These are phyloP conservation scores for Alternaria dauci DNA, from an alignment of 2,329 filamentous ascomycete genomes.

Conservation along the genomic window DNA sequence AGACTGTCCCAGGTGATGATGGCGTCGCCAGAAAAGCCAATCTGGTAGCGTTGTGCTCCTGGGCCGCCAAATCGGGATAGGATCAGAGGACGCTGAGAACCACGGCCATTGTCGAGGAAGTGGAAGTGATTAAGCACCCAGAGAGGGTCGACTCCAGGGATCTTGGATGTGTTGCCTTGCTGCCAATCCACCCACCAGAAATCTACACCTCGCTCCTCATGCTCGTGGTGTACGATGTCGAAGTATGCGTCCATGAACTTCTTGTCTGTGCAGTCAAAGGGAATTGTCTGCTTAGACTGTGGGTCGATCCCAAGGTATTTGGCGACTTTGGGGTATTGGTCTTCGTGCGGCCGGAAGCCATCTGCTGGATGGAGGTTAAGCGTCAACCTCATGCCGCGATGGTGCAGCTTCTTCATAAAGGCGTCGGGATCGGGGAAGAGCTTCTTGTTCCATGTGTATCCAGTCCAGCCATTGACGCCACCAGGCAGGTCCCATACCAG, in stretches of 20 bases:
- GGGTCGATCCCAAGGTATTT: conserved; percentile 62
- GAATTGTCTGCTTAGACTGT: conserved; percentile 59
- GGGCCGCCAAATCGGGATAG: conserved; percentile 70
- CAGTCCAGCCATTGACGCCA: conserved; percentile 63
- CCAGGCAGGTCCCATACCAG: conserved; percentile 54
- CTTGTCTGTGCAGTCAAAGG: conserved; percentile 64
- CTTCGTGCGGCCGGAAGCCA: conserved; percentile 65
- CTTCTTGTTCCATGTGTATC: conserved; percentile 69
- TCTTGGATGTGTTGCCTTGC: conserved; percentile 64
- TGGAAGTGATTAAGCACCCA: conserved; percentile 73
- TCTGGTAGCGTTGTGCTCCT: conserved; percentile 69
- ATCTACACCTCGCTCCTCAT: conserved; percentile 66
- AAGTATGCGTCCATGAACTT: conserved; percentile 68
- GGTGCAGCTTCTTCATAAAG: conserved; percentile 63
- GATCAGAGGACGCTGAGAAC: conserved; percentile 59
- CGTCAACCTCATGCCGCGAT: conserved; percentile 62
- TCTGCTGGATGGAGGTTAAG: conserved; percentile 70
- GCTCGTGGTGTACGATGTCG: conserved; percentile 62
- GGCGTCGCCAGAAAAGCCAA: conserved; percentile 71
- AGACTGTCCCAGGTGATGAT: conserved; percentile 68
- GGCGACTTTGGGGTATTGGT: conserved; percentile 65
- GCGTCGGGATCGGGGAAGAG: conserved; percentile 65
- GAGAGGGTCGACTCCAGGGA: conserved; percentile 68
- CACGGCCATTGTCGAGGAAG: conserved; percentile 62
- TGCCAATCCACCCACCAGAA: conserved; percentile 77